Evolutionary conservation across 108 stramenopile genomes (phyloP), one percentile per base, ranked within the genome.

Genomic region (Fragilaria radians): DNA sequence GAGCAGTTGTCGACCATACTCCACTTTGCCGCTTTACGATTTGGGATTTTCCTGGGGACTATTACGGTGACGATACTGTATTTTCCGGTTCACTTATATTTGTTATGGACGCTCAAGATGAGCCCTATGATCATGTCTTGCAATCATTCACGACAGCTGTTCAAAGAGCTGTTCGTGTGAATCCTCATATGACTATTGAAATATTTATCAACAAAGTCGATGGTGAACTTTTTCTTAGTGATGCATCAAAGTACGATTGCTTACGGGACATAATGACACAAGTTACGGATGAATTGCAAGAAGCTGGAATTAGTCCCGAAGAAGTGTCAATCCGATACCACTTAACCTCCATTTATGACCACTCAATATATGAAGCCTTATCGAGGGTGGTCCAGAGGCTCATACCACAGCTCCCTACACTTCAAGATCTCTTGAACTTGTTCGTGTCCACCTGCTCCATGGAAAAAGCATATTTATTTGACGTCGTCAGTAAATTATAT

Each of bases 151-250:
- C 88, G 2, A 93, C 88, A 33, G 91, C 91, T 5, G 92, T 97
- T 17, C 77, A 79, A 5, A 47, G 78, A n/a, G 97, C 95, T 1
- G 61, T 90, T 1, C 48, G 71, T 7, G 76, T 88, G 51, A 97
- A 97, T 70, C 96, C 96, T 22, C 62, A 74, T 56, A 88, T 99
- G 55, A 60, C 76, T 29, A 65, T 98, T 48, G 96, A 98, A 62
- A 94, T 99, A 0, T 98, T 99, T 69, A 93, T 99, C 32, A 96
- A 99, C 91, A 99, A 99, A 76, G 96, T 98, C 9, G 99, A 99
- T 66, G 99, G 99, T 14, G 99, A 99, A 65, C 65, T 97, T 25
- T 97, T 97, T 74, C 68, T 98, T 54, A 89, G 83, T 52, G 96
- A 97, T 56, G 98, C 98, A 61, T 84, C 91, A 63, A 98, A 98